These are phyloP conservation scores for Trichoderma endophyticum DNA, from an alignment of 2,329 filamentous ascomycete species.

Conservation along the genomic window DNA sequence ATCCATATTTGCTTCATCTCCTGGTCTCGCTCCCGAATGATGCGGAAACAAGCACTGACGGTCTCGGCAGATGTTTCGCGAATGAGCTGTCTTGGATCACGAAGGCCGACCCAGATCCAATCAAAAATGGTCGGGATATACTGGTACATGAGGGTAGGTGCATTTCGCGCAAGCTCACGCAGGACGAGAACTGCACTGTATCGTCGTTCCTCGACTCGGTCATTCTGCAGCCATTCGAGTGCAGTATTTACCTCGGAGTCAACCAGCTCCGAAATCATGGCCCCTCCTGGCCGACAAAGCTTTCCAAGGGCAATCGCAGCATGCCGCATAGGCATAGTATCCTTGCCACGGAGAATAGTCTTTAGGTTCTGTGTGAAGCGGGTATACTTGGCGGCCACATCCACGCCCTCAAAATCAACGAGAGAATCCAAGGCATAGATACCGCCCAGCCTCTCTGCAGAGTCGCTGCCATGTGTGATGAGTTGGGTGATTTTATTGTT, in stretches of 20 bases:
- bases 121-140: conserved; percentile 96
- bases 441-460: conserved; percentile 84
- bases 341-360: conserved; percentile 83
- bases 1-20: conserved; percentile 86
- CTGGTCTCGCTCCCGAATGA: conserved; percentile 88
- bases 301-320: conserved; percentile 87
- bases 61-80: conserved; percentile 88
- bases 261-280: conserved; percentile 90
- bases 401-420: conserved; percentile 94
- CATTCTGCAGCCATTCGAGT: conserved; percentile 93
- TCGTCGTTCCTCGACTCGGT: conserved; percentile 86
- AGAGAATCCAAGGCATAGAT: conserved; percentile 88
- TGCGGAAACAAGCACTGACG: conserved; percentile 91
- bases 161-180: conserved; percentile 85
- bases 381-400: conserved; percentile 88
- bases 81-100: conserved; percentile 87
- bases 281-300: conserved; percentile 86
- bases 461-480: conserved; percentile 81
- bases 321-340: conserved; percentile 84
- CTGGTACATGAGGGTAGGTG: conserved; percentile 90
- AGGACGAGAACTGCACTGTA: conserved; percentile 92
- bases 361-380: conserved; percentile 90
- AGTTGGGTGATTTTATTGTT: conserved; percentile 59
- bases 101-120: conserved; percentile 90
- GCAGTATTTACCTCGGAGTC: conserved; percentile 96